Percentiles rank a stretch among this genome's conserved stretches.
Evolutionary conservation across 2,329 filamentous ascomycete species (phyloP).

Genomic region (Penicillium frequentans): DNA sequence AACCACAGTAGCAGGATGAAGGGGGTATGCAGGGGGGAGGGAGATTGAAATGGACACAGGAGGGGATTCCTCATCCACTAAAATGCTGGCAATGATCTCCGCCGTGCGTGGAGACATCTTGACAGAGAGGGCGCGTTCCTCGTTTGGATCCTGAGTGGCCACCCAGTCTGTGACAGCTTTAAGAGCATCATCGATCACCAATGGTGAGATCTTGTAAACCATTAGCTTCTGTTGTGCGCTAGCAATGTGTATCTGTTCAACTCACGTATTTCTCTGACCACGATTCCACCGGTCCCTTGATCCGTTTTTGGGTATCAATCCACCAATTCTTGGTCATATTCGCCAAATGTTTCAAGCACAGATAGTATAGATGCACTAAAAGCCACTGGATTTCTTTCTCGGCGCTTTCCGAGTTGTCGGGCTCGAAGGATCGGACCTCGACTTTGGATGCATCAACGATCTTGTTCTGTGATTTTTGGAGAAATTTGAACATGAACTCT

Average conservation of each 20-base stretch:
- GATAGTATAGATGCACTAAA: constrained; percentile 81
- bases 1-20: constrained; percentile 73
- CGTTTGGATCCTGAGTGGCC: constrained; percentile 47
- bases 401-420: constrained; percentile 61
- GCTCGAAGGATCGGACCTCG: constrained; percentile 63
- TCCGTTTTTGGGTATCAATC: constrained; percentile 72
- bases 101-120: constrained; percentile 69
- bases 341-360: constrained; percentile 73
- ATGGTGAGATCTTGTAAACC: constrained; percentile 39
- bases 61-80: constrained; percentile 83
- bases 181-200: constrained; percentile 42
- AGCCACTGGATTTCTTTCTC: constrained; percentile 81
- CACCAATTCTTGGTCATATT: constrained; percentile 82
- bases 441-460: constrained; percentile 71
- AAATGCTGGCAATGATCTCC: constrained; percentile 81
- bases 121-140: constrained; percentile 58
- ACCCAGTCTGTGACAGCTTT: constrained; percentile 43
- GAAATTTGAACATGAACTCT: constrained; percentile 77
- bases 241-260: constrained; percentile 40
- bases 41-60: constrained; percentile 78
- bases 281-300: constrained; percentile 75
- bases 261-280: constrained; percentile 89
- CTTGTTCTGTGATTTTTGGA: constrained; percentile 74
- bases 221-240: not conserved
- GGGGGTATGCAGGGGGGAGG: constrained; percentile 78